phyloP scores from a whole-genome alignment of 1,139 yeast species.

The Scheffersomyces quercinus region DNA sequence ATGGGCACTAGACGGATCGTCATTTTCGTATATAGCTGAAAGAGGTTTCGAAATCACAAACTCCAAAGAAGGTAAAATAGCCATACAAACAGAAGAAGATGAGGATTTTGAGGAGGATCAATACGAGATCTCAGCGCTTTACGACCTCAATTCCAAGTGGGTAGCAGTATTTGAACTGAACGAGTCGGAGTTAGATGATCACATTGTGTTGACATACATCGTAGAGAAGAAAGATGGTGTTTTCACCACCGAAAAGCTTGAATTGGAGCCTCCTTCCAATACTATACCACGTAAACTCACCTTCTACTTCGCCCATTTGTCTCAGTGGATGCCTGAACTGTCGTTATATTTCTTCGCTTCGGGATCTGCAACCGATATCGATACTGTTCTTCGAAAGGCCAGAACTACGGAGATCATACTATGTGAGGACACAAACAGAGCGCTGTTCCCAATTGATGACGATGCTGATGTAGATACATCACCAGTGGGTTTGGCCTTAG shows the following conservation, averaged over 20 bases:
- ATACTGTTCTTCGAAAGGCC: neutral
- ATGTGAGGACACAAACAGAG: constrained; percentile 67
- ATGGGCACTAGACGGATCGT: neutral
- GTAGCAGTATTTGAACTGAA: constrained; percentile 23
- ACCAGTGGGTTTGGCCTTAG: constrained; percentile 68
- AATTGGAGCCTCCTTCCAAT: constrained; percentile 9
- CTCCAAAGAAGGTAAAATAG: neutral
- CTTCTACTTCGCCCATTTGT: neutral
- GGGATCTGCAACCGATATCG: neutral
- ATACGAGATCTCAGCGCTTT: neutral
- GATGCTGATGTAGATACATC: constrained; percentile 67
- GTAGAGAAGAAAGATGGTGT: constrained; percentile 11
- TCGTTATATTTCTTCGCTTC: neutral
- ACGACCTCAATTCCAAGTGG: constrained; percentile 8
- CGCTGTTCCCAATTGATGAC: constrained; percentile 68
- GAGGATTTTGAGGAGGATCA: neutral
- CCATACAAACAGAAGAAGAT: neutral
- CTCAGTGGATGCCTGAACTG: neutral
- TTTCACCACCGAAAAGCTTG: constrained; percentile 11
- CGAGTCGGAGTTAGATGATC: constrained; percentile 23
- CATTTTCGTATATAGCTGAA: neutral
- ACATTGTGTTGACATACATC: constrained; percentile 18
- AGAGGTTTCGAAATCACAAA: neutral
- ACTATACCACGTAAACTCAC: neutral
- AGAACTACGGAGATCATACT: constrained; percentile 28